Evolutionary conservation across 768 basidiomycete species (phyloP).

Genomic region (Boletus edulis): DNA sequence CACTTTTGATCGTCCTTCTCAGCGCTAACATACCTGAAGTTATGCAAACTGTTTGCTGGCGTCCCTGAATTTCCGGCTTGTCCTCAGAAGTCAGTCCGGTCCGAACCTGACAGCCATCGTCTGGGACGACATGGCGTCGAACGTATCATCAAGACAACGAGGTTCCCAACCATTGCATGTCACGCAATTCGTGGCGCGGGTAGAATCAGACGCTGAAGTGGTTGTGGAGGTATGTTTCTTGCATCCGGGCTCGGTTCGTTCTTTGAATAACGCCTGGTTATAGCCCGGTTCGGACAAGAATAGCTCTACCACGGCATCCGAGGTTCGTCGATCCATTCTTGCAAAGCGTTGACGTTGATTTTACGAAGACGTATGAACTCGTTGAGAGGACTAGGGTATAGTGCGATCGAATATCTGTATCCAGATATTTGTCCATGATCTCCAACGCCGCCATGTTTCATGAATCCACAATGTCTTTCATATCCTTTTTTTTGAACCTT

Average conservation of each 20-base stretch:
- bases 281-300: too few species aligned
- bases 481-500: too few species aligned
- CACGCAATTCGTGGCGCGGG: neutral
- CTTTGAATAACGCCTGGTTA: too few species aligned
- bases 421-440: too few species aligned
- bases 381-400: neutral
- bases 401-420: too few species aligned
- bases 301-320: too few species aligned
- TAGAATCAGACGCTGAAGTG: neutral
- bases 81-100: conserved; percentile 5
- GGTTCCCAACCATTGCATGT: neutral
- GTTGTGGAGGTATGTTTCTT: neutral
- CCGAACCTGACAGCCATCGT: neutral
- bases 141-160: neutral
- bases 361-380: neutral
- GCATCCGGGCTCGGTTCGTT: too few species aligned
- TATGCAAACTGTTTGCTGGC: conserved; percentile 20
- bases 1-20: neutral
- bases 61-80: neutral
- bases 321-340: too few species aligned
- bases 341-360: neutral
- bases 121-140: neutral
- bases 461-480: too few species aligned
- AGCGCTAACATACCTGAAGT: neutral
- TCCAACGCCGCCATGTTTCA: too few species aligned